Evolutionary conservation across 2,329 filamentous ascomycete species (phyloP).

Genomic region (Colletotrichum sp.): DNA sequence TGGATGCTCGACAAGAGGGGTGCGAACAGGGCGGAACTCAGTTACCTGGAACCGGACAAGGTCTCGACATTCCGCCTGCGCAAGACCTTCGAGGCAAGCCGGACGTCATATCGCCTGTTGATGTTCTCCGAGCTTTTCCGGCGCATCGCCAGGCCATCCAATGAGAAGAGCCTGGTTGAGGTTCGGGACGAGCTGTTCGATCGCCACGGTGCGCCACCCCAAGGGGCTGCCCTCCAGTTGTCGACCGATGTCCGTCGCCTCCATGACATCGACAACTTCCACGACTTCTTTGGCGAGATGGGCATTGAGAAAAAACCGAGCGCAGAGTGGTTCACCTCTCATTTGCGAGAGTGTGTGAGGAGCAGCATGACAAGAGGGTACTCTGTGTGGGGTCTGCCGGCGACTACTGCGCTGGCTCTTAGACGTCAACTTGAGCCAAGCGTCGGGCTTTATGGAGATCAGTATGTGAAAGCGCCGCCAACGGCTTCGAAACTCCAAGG

Average conservation of each 20-base stretch:
- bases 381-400: slow-evolving; percentile 9
- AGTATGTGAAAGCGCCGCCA: background rate
- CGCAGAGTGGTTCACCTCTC: slow-evolving; percentile 30
- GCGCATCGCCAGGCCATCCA: slow-evolving; percentile 42
- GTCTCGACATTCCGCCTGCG: slow-evolving; percentile 50
- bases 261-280: slow-evolving; percentile 45
- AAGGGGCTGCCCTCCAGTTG: slow-evolving; percentile 41
- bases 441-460: background rate
- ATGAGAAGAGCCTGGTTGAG: slow-evolving; percentile 36
- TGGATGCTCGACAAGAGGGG: slow-evolving; percentile 50
- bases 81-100: slow-evolving; percentile 50
- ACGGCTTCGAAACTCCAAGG: background rate
- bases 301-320: slow-evolving; percentile 34
- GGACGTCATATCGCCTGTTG: slow-evolving; percentile 53
- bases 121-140: slow-evolving; percentile 60
- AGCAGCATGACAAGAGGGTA: slow-evolving; percentile 40
- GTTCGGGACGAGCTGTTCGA: slow-evolving; percentile 51
- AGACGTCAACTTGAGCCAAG: background rate
- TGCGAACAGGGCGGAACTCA: slow-evolving; percentile 45
- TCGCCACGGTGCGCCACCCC: slow-evolving; percentile 49
- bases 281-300: slow-evolving; percentile 47
- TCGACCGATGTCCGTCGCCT: slow-evolving; percentile 48
- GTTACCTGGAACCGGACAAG: slow-evolving; percentile 45
- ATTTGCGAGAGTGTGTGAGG: slow-evolving; percentile 38
- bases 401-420: background rate